Percentiles rank a stretch among this genome's conserved stretches.
Evolutionary conservation across 345 rosid genomes (phyloP).

Genomic region (Camelina neglecta): DNA sequence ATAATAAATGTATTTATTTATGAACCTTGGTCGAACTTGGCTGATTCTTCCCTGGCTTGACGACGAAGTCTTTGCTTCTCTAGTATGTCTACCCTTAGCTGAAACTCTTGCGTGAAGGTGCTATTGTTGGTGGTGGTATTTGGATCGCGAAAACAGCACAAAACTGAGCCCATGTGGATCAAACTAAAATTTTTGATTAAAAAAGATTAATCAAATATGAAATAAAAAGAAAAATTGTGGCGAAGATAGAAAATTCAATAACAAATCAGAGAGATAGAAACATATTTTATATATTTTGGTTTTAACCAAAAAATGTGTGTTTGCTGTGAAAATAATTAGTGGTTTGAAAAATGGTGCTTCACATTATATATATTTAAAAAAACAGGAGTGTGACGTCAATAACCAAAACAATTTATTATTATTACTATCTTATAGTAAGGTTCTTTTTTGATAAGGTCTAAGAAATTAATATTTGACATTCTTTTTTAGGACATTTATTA

Average conservation of each 20-base stretch:
- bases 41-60: conserved; percentile 36
- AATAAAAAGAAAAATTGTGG: neutral
- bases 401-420: neutral
- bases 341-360: conserved; percentile 13
- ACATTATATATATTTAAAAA: neutral
- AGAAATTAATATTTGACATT: too few relatives aligned
- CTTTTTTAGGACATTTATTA: too few relatives aligned
- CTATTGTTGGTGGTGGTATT: conserved; percentile 10
- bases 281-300: conserved; percentile 11
- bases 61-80: conserved; percentile 42
- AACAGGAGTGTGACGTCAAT: conserved; percentile 17
- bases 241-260: conserved; percentile 16
- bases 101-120: conserved; percentile 40
- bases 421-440: neutral
- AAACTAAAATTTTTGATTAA: conserved; percentile 24
- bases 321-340: conserved; percentile 24
- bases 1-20: too few relatives aligned
- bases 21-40: conserved; percentile 25
- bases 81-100: conserved; percentile 26
- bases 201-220: neutral
- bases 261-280: conserved; percentile 11
- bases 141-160: conserved; percentile 39
- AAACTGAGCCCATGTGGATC: conserved; percentile 40
- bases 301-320: conserved; percentile 4
- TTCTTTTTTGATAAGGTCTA: too few relatives aligned